phyloP scores from a whole-genome alignment of 345 rosid genomes.

The Syzygium oleosum region DNA sequence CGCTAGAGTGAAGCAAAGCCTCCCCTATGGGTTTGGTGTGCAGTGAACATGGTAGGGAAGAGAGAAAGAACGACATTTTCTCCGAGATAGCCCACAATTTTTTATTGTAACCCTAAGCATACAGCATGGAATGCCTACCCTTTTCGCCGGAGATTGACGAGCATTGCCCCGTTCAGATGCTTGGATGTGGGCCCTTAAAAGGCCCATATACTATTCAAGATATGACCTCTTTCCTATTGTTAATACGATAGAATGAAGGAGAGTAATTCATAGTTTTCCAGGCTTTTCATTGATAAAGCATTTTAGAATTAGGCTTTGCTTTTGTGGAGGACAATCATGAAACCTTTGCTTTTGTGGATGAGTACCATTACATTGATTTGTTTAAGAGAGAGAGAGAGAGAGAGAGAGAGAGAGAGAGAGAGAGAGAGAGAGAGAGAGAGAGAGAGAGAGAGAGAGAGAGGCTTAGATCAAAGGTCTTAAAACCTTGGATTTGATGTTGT shows the following conservation, averaged over 20 bases:
- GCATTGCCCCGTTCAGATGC: fast-evolving
- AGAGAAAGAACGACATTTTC: not conserved
- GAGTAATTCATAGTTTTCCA: not conserved
- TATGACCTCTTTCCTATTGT: not conserved
- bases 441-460: not conserved
- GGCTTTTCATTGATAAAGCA: not conserved
- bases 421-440: too few relatives aligned
- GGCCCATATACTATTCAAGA: fast-evolving
- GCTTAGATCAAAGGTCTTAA: not conserved
- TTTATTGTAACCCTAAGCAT: not conserved
- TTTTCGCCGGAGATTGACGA: not conserved
- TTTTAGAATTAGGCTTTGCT: not conserved
- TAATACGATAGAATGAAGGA: not conserved
- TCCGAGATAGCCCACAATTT: not conserved
- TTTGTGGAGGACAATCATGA: not conserved
- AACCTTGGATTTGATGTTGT: not conserved
- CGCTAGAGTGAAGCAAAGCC: not conserved
- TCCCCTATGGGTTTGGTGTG: not conserved
- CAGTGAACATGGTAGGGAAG: not conserved
- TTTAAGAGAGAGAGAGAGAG: too few relatives aligned
- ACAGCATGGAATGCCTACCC: not conserved
- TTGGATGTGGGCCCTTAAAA: not conserved
- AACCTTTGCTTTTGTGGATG: not conserved
- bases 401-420: too few relatives aligned
- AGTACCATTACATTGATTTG: not conserved